These are phyloP conservation scores for Wickerhamomyces canadensis DNA, from an alignment of 805 yeast species.

Conservation along the genomic window DNA sequence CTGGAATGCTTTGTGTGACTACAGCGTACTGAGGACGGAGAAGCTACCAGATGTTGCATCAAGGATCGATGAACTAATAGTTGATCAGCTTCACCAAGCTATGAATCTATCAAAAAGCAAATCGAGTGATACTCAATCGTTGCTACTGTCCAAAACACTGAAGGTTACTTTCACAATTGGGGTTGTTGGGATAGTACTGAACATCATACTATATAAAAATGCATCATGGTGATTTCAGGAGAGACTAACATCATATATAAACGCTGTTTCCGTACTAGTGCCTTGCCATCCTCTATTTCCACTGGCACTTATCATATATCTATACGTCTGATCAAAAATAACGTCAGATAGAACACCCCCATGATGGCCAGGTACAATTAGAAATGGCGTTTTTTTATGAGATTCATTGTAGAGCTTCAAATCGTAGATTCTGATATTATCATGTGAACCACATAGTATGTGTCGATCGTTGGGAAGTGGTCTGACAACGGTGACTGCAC, in stretches of 20 bases:
- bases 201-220: slow-evolving; percentile 2
- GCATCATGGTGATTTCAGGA: slow-evolving; percentile 3
- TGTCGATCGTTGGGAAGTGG: slow-evolving; percentile 79
- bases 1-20: slow-evolving; percentile 16
- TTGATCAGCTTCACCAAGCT: not conserved
- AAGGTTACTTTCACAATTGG: slow-evolving; percentile 12
- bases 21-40: slow-evolving; percentile 25
- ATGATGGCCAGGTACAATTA: slow-evolving; percentile 93
- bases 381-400: slow-evolving; percentile 53
- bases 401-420: slow-evolving; percentile 40
- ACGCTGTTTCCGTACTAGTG: slow-evolving; percentile 67
- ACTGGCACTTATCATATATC: slow-evolving; percentile 85
- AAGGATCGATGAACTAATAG: not conserved
- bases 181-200: slow-evolving; percentile 7
- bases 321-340: slow-evolving; percentile 78
- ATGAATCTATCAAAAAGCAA: not conserved
- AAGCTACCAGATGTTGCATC: not conserved
- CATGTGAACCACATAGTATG: slow-evolving; percentile 82
- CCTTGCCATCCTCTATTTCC: slow-evolving; percentile 98
- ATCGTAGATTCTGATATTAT: slow-evolving; percentile 85
- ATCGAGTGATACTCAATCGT: not conserved
- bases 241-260: slow-evolving; percentile 72
- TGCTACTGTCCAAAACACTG: slow-evolving; percentile 4
- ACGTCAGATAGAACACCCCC: slow-evolving; percentile 83
- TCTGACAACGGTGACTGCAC: slow-evolving; percentile 78